These are phyloP conservation scores for Leccinum variabile DNA, from an alignment of 1,284 basidiomycete genomes.

Conservation along the genomic window DNA sequence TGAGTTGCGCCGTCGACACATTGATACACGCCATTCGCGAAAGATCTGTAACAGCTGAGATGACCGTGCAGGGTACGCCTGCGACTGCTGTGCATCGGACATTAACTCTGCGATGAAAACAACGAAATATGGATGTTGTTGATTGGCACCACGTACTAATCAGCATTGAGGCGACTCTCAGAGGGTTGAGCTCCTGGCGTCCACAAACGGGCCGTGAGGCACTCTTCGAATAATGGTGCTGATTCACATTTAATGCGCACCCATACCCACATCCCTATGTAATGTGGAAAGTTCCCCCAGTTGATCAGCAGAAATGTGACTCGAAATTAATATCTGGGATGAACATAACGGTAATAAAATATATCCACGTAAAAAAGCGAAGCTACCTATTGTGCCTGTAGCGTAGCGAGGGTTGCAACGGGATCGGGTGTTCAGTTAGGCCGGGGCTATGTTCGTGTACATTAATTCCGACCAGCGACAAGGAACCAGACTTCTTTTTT, in stretches of 20 bases:
- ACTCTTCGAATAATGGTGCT: not conserved
- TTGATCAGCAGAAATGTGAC: conserved; percentile 19
- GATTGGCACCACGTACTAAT: conserved; percentile 12
- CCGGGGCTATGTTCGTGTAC: conserved; percentile 1
- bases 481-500: conserved; percentile 9
- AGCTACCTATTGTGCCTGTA: conserved; percentile 24
- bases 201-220: not conserved
- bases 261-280: conserved; percentile 6
- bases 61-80: not conserved
- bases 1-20: not conserved
- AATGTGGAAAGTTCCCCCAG: conserved; percentile 15
- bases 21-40: conserved; percentile 1
- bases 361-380: conserved; percentile 23
- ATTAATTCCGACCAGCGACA: conserved; percentile 11
- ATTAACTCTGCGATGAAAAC: conserved; percentile 3
- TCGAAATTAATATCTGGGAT: conserved; percentile 19
- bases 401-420: conserved; percentile 8
- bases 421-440: conserved; percentile 8
- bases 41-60: not conserved
- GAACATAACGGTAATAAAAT: conserved; percentile 32
- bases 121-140: conserved; percentile 1
- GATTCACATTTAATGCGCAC: conserved; percentile 1
- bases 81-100: conserved; percentile 6
- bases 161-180: not conserved
- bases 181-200: not conserved